Base-by-base conservation (phyloP, 495 filamentous ascomycete genomes). In the Copromyces sp. region DNA sequence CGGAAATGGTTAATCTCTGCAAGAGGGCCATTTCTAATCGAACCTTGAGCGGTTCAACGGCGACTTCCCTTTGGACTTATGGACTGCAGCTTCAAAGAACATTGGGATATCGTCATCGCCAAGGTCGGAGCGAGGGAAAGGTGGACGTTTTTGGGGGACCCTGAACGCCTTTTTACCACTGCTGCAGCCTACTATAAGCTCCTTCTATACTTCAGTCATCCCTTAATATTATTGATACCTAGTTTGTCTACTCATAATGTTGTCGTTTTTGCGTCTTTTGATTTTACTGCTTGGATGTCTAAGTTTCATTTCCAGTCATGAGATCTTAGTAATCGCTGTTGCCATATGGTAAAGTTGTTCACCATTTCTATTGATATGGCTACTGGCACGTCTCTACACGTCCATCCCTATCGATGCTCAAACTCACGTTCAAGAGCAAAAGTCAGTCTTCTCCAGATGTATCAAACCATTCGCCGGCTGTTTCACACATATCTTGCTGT, bases 381-480 rank as follows among this genome's bases (percentile, higher is more conserved):
- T 3, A n/a, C 45, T 37, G 7, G 20, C 11, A 12, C 37, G 2
- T 71, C 40, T 74, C 61, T 79, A 79, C 70, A 79, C 20, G 2
- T 82, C 81, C 72, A 80, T 78, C 11, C 7, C 20, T 29, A 14
- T 53, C 4, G 24, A 32, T 35, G 29, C 53, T 61, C 29, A 12
- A 17, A 61, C 29, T 61, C 53, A 35, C 24, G 24, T 16, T 61
- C 4, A 35, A 61, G 53, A 29, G 53, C 29, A 32, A 35, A 61
- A 61, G 53, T 61, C 53, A 16, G 53, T 61, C 73, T 84, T 87
- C 75, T 87, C 86, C 20, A 87, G 74, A 74, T 86, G 84, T 61
- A 88, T 85, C 73, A 87, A 72, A 2, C 86, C 86, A 74, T 87
- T 85, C 16, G 85, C 82, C 9, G 86, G 86, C 86, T 88, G 45